Evolutionary conservation across 805 yeast genomes (phyloP).

Genomic region (Wickerhamiella kurtzmanii): DNA sequence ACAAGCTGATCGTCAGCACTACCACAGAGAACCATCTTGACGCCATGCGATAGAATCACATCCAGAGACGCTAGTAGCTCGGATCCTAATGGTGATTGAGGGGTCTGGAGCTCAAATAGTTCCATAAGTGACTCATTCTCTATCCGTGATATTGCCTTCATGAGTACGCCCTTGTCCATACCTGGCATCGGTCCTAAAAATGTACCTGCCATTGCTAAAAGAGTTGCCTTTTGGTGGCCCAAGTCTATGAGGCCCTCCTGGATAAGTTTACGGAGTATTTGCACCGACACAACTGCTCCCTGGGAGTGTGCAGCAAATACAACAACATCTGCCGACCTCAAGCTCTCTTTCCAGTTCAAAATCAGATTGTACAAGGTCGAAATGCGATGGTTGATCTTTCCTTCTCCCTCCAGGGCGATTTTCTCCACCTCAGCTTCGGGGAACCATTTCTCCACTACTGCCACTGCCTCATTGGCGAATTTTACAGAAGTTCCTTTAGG

Average conservation of each 20-base stretch:
- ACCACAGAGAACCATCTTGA: slow-evolving; percentile 70
- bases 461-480: slow-evolving; percentile 84
- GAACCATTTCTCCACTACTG: slow-evolving; percentile 58
- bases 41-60: slow-evolving; percentile 51
- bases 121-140: slow-evolving; percentile 81
- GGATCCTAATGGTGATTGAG: slow-evolving; percentile 55
- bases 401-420: slow-evolving; percentile 89
- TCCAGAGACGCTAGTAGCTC: slow-evolving; percentile 56
- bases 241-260: slow-evolving; percentile 37
- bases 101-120: slow-evolving; percentile 74
- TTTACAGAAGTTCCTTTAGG: slow-evolving; percentile 92
- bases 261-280: slow-evolving; percentile 59
- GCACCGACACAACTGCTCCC: slow-evolving; percentile 84
- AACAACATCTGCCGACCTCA: slow-evolving; percentile 61
- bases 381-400: slow-evolving; percentile 76
- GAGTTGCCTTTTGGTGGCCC: slow-evolving; percentile 40
- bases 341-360: slow-evolving; percentile 47
- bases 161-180: slow-evolving; percentile 65
- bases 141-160: slow-evolving; percentile 79
- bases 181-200: slow-evolving; percentile 92
- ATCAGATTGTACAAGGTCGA: slow-evolving; percentile 63
- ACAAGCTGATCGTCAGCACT: slow-evolving; percentile 89
- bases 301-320: slow-evolving; percentile 91
- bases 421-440: slow-evolving; percentile 53
- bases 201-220: slow-evolving; percentile 91